Percentiles rank a stretch among this genome's conserved stretches.
Evolutionary conservation across 768 basidiomycete genomes (phyloP).

Genomic region (Rhodotorula kratochvilovae): DNA sequence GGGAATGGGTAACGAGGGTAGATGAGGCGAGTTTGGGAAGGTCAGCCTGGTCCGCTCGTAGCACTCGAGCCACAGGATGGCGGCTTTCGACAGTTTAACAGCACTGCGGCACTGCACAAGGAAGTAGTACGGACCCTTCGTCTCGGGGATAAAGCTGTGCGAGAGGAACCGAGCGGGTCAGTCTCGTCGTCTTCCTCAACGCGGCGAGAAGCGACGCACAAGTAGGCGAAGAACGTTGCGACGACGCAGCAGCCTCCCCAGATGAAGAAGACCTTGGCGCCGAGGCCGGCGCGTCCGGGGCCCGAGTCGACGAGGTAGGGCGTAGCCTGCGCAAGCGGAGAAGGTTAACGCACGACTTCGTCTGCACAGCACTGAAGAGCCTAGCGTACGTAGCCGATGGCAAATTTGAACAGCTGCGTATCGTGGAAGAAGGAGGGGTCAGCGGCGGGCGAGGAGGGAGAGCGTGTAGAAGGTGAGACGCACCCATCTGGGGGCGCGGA

Average conservation of each 20-base stretch:
- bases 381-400: constrained; percentile 51
- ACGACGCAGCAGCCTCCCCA: constrained; percentile 66
- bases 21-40: too few species aligned
- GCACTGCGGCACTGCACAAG: too few species aligned
- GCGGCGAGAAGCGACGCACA: constrained; percentile 55
- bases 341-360: too few species aligned
- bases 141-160: constrained; percentile 24
- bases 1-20: too few species aligned
- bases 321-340: too few species aligned
- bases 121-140: too few species aligned
- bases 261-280: constrained; percentile 58
- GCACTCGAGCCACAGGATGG: too few species aligned
- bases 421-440: background rate
- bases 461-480: constrained; percentile 60
- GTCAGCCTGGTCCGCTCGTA: too few species aligned
- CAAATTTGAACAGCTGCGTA: constrained; percentile 58
- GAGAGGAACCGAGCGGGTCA: too few species aligned
- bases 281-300: constrained; percentile 35
- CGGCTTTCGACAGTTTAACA: too few species aligned
- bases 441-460: background rate
- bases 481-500: too few species aligned
- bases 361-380: too few species aligned
- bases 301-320: constrained; percentile 52
- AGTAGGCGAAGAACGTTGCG: constrained; percentile 56
- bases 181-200: constrained; percentile 59